phyloP scores from a whole-genome alignment of 306 rosid species.

The Medicago arabica region DNA sequence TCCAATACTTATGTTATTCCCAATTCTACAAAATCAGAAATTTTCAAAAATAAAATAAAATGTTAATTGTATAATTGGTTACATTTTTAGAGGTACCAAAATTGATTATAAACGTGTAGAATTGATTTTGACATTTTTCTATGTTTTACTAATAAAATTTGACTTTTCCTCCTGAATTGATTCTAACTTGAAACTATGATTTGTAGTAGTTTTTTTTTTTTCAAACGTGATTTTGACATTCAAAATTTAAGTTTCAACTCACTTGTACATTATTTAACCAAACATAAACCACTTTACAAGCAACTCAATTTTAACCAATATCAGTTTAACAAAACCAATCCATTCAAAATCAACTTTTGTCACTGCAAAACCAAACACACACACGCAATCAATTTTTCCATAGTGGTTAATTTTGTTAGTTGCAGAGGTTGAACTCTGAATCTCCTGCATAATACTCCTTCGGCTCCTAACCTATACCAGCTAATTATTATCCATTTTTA shows the following conservation, averaged over 20 bases:
- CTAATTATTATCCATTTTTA: conserved; percentile 1
- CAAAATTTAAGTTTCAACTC: background rate
- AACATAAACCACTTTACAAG: background rate
- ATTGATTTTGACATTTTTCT: no score
- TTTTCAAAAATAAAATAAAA: background rate
- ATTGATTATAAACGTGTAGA: background rate
- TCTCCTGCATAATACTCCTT: background rate
- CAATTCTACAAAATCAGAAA: background rate
- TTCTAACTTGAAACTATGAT: no score
- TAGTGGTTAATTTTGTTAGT: background rate
- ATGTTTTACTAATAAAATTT: no score
- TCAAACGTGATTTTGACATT: background rate
- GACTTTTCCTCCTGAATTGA: no score
- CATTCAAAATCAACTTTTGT: background rate
- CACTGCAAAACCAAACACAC: background rate
- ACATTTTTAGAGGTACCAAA: background rate
- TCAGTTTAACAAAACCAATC: background rate
- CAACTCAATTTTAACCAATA: background rate
- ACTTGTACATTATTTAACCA: no score
- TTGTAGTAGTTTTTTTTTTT: no score
- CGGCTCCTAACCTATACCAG: background rate
- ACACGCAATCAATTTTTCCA: background rate
- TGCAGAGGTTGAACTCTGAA: background rate
- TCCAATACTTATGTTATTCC: background rate
- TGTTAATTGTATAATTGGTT: no score